Base-by-base conservation (phyloP, 2,329 filamentous ascomycete genomes). In the Rutstroemia sp. region DNA sequence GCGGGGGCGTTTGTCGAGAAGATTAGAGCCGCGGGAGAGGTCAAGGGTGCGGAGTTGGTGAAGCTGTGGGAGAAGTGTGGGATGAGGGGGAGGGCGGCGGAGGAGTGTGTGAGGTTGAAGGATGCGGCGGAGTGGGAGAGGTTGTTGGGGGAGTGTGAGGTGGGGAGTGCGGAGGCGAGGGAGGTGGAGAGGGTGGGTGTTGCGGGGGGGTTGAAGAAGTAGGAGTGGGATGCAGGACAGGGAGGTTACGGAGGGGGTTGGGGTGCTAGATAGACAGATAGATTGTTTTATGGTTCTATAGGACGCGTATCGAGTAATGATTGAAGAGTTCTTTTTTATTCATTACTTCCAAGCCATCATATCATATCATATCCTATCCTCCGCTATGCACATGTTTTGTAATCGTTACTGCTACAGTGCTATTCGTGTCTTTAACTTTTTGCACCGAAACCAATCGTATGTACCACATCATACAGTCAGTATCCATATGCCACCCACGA, bases 21-120 rank as follows among this genome's bases (percentile, higher is more conserved):
- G 74, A 96, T 92, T 70, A 92, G 92, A n/a, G 82, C 96, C 83
- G 77, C 91, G 45, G 81, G 88, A 23, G 91, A 90, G 73, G 94
- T 92, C 72, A 94, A 97, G 74, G 92, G 94, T 2, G 79, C 14
- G 48, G 53, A 56, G 10, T 23, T 51, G 5, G 39, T 56, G 55
- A 82, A 87, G 63, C 96, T 99, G 92, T 99, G 92, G 80, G 85
- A 95, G 66, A 96, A 96, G 74, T 97, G 94, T 71, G 92, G 92
- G 18, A 82, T 96, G 84, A 77, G 90, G 46, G 81, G 87, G 27
- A 91, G 90, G 73, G 94, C 94, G 2, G 94, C 88, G 4, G 92
- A 97, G 73, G 94, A 97, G 74, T 92, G 94, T 3, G 79, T 91
- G 58, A 90, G 85, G 74, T 79, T 81, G 58, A 95, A 88, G 72